Base-by-base conservation (phyloP, 2,329 filamentous ascomycete genomes). In the Calonectria ilicicola region DNA sequence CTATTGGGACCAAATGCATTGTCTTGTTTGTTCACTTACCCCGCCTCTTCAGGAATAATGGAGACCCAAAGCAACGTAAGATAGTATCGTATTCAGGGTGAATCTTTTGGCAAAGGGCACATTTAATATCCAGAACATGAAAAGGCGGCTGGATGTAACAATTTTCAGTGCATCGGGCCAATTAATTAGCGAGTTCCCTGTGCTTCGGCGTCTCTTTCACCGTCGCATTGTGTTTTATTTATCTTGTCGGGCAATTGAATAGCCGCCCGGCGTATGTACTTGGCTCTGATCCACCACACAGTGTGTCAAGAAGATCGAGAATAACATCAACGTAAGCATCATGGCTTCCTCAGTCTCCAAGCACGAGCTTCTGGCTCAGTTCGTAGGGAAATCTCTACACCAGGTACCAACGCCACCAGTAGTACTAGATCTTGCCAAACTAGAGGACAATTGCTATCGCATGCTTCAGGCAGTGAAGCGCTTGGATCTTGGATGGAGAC, bases 401-500 rank as follows among this genome's bases (percentile, higher is more conserved):
- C 87, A 92, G 64, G 84, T 94, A 0, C 88, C 89, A 26, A 91
- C 91, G 0, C 94, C 94, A 1, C 89, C 92, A 1, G 89, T 89
- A 1, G 85, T 95, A 32, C 83, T 96, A 5, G 93, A 96, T 80
- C 81, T 91, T 15, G 90, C 90, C 12, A 91, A 92, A 63, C 83
- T 94, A 23, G 86, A 89, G 70, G 85, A 86, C 58, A 95, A 96
- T 80, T 96, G 93, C 82, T 82, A 86, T 69, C 86, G 89, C 38
- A 95, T 96, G 93, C 88, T 94, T 8, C 85, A 90, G 6, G 89
- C 93, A 0, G 87, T 89, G 4, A 80, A 87, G 38, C 83, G 85
- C 46, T 83, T 95, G 14, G 86, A 88, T 0, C 86, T 95, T 19
- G 88, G 87, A 10, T 95, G 94, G 85, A 87, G 94, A 70, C 91